Conservation (phyloP, 495 filamentous ascomycete species). For the Mytilinidion resinicola region DNA sequence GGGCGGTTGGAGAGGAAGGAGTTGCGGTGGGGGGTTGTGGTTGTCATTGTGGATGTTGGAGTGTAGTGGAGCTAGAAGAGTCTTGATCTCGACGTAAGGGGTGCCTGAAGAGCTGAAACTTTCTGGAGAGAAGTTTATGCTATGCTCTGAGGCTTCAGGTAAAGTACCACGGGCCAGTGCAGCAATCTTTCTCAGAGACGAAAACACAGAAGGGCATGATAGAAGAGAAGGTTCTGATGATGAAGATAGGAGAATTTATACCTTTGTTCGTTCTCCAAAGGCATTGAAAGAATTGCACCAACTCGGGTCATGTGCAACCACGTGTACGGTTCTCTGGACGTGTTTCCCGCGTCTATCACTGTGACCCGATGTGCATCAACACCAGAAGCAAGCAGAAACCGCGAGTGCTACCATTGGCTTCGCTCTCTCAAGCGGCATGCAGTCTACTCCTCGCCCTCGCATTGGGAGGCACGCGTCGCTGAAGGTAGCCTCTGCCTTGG, state of each 20-base stretch:
- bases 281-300: neutral
- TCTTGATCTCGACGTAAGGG: too few species aligned
- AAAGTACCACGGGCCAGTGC: too few species aligned
- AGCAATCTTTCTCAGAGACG: too few species aligned
- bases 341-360: neutral
- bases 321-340: neutral
- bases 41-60: neutral
- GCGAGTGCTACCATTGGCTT: neutral
- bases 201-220: too few species aligned
- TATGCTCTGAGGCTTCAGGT: too few species aligned
- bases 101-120: too few species aligned
- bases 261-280: neutral
- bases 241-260: neutral
- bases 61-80: neutral
- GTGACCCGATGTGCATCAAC: neutral
- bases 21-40: neutral
- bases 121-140: too few species aligned
- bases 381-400: neutral
- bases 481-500: too few species aligned
- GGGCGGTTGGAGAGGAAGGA: slow-evolving; percentile 3
- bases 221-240: neutral
- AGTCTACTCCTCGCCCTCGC: too few species aligned
- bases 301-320: neutral
- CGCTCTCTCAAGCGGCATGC: too few species aligned
- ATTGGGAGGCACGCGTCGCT: too few species aligned